A percentile compares a stretch with the other conserved stretches of the same genome.
phyloP scores from a whole-genome alignment of 2,329 filamentous ascomycete species.

The Stenocarpella maydis region DNA sequence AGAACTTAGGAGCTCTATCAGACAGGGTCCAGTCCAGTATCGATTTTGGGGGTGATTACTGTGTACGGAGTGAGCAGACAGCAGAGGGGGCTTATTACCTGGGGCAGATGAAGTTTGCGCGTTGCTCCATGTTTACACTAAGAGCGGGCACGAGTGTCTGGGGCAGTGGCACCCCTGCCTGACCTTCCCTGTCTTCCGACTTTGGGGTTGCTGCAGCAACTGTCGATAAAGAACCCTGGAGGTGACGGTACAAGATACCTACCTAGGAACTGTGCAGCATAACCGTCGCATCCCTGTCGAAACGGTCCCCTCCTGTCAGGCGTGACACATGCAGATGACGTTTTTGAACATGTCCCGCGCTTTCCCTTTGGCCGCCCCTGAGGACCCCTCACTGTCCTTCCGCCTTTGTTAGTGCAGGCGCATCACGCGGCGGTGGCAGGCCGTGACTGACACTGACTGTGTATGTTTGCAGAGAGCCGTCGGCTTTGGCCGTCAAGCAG shows the following conservation, averaged over 20 bases:
- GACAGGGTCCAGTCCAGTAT: constrained; percentile 9
- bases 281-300: neutral
- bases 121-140: constrained; percentile 18
- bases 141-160: constrained; percentile 24
- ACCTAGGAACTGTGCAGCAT: too few species aligned
- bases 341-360: constrained; percentile 21
- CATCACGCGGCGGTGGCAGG: constrained; percentile 32
- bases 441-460: constrained; percentile 23
- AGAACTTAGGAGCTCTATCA: constrained; percentile 17
- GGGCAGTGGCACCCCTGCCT: neutral
- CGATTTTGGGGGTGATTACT: neutral
- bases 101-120: constrained; percentile 20
- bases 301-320: constrained; percentile 10
- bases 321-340: constrained; percentile 35
- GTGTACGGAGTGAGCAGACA: neutral
- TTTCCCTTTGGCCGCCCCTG: constrained; percentile 8
- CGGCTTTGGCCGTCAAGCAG: neutral
- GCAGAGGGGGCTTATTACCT: neutral
- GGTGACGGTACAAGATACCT: too few species aligned
- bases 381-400: neutral
- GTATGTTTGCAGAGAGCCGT: neutral
- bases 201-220: constrained; percentile 24
- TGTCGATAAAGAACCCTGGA: constrained; percentile 24
- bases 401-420: constrained; percentile 14
- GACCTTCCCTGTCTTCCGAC: neutral